Evolutionary conservation across 306 rosid species (phyloP), one percentile per base, ranked within the genome.

Genomic region (Nissolia schottii): DNA sequence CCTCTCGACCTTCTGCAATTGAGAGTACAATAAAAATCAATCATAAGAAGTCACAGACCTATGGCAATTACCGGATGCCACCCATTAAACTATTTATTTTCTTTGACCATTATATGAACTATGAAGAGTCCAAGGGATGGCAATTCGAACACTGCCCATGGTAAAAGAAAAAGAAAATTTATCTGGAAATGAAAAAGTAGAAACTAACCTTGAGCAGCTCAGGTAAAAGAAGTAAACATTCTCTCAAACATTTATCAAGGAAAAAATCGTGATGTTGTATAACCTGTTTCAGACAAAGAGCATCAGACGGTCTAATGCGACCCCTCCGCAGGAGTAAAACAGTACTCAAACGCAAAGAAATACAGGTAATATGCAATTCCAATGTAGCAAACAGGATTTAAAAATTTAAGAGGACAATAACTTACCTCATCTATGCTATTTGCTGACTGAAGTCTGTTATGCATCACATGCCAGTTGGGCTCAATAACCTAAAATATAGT

Each of bases 401-500:
- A 23, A 58, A 71, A 40, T 58, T 38, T 24, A 70, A 13, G 31
- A 49, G 28, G 67, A 74, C 13, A 55, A 18, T 41, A 58, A 65
- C 65, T 43, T 59, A 89, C 98, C 92, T 94, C 98, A 67, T 94
- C 98, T 81, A 94, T 83, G 84, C 97, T 91, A 77, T 86, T 94
- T 62, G 97, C 94, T 40, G 94, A 83, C 78, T 91, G 96, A 81
- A 94, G 89, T 79, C 92, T 81, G 78, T 65, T 83, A 83, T 87
- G 86, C 98, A 94, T 89, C 80, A 89, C 80, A 74, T 94, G 98
- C 95, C 98, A 94, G 74, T 87, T 94, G 70, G 97, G 97, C 79
- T 94, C 98, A 72, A 94, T 83, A 80, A 94, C 98, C 98, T 94
- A 85, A 53, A 73, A 38, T 11, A 23, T 19, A 53, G 71, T 68